Evolutionary conservation across 2,329 filamentous ascomycete genomes (phyloP).

Genomic region (Xylariaceae sp.): DNA sequence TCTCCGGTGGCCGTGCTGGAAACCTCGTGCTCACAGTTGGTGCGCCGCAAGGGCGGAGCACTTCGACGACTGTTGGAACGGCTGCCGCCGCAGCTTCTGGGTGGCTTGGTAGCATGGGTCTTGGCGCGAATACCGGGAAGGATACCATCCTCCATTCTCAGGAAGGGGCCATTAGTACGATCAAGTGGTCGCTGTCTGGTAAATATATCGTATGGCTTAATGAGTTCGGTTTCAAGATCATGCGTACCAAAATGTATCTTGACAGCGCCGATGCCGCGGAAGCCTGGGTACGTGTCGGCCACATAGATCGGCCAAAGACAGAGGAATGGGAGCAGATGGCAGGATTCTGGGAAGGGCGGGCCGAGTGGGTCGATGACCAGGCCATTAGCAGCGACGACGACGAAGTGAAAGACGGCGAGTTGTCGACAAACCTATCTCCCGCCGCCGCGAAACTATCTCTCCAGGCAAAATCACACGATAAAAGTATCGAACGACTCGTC

Average conservation of each 20-base stretch:
- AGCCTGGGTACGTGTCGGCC: slow-evolving; percentile 91
- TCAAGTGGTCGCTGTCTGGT: slow-evolving; percentile 91
- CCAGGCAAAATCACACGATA: slow-evolving; percentile 43
- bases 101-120: slow-evolving; percentile 84
- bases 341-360: slow-evolving; percentile 84
- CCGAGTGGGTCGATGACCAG: slow-evolving; percentile 88
- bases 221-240: slow-evolving; percentile 95
- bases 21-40: slow-evolving; percentile 82
- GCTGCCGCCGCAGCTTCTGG: slow-evolving; percentile 78
- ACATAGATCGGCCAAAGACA: slow-evolving; percentile 81
- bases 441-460: slow-evolving; percentile 45
- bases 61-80: slow-evolving; percentile 80
- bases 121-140: slow-evolving; percentile 71
- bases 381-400: slow-evolving; percentile 70
- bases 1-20: slow-evolving; percentile 86
- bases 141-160: slow-evolving; percentile 86
- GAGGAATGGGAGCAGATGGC: slow-evolving; percentile 95
- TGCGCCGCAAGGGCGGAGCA: slow-evolving; percentile 72
- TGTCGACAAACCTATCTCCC: slow-evolving; percentile 37
- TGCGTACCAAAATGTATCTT: slow-evolving; percentile 81
- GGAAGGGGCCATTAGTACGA: slow-evolving; percentile 83
- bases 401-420: slow-evolving; percentile 37
- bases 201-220: slow-evolving; percentile 95
- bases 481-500: slow-evolving; percentile 68
- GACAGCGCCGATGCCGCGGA: slow-evolving; percentile 71